These are phyloP conservation scores for Beauveria australis DNA, from an alignment of 2,329 filamentous ascomycete genomes.

Conservation along the genomic window DNA sequence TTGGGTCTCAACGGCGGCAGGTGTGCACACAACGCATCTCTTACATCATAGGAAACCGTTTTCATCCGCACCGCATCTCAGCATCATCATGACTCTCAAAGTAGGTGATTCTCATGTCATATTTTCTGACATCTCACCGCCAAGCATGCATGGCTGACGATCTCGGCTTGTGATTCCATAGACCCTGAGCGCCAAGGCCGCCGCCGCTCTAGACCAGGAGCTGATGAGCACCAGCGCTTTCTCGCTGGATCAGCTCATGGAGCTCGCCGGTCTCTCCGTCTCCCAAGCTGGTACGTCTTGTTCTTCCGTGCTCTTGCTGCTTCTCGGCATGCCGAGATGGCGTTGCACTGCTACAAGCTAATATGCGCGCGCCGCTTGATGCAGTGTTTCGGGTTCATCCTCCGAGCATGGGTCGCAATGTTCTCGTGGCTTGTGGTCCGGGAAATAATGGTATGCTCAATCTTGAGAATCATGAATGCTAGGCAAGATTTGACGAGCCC, in stretches of 20 bases:
- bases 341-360: not conserved
- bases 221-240: constrained; percentile 86
- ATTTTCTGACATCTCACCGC: too few relatives aligned
- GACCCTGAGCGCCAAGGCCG: constrained; percentile 83
- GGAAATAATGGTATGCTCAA: constrained; percentile 56
- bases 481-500: not conserved
- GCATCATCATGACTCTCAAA: constrained; percentile 25
- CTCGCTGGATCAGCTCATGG: constrained; percentile 95
- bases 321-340: not conserved
- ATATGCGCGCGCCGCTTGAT: not conserved
- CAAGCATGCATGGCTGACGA: not conserved
- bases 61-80: not conserved
- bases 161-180: constrained; percentile 26
- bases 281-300: constrained; percentile 66
- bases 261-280: constrained; percentile 85
- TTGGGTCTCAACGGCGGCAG: not conserved
- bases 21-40: constrained; percentile 4
- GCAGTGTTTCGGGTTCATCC: constrained; percentile 81
- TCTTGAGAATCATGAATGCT: not conserved
- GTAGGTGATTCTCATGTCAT: constrained; percentile 13
- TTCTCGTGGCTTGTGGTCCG: constrained; percentile 88
- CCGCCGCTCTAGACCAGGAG: constrained; percentile 82
- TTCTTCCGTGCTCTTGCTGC: not conserved
- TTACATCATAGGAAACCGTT: constrained; percentile 8
- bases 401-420: constrained; percentile 55